Base-by-base conservation (phyloP, 495 filamentous ascomycete genomes). In the Bacidia gigantensis region DNA sequence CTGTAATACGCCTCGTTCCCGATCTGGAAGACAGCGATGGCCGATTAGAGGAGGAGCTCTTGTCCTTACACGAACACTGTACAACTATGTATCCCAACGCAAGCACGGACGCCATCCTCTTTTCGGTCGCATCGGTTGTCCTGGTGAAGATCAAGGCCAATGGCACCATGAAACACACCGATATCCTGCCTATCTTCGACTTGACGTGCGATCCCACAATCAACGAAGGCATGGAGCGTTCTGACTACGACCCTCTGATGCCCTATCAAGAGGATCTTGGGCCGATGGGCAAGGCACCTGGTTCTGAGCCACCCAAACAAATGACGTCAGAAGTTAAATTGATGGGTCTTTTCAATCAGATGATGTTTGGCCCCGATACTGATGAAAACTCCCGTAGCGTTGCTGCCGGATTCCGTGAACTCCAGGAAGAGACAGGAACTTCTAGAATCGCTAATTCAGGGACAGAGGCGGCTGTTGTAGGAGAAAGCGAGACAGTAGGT, bases 51-150 rank as follows among this genome's bases (percentile, higher is more conserved):
- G 26, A 47, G 26, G 43, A 48, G 26, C 46, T 58, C 2, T 51
- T 43, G 2, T 11, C 38, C 11, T 23, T 43, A 7, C 39, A 51
- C 12, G 21, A 50, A 1, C 48, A 46, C 40, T 55, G 51, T 26
- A 17, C 25, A 11, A 17, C 21, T 14, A 21, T 20, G 2, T 51
- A 22, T 41, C 24, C 23, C 12, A 5, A 22, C 3, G 40, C 20
- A 5, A 29, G 24, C 11, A 46, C 55, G 35, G 35, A 58, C 22
- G 56, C 52, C 17, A 35, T 51, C 5, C 17, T 58, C 3, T 14
- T 58, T 24, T 58, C 56, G 0, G 53, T 58, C 22, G 47, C 26
- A 23, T 26, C 49, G 40, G 9, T 57, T 3, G 40, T 55, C 14
- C 52, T 55, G 0, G 23, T 58, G 23, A 51, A 42, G 43, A 14